Conservation (phyloP, 1,284 basidiomycete species). For the Entoloma clypeatum region DNA sequence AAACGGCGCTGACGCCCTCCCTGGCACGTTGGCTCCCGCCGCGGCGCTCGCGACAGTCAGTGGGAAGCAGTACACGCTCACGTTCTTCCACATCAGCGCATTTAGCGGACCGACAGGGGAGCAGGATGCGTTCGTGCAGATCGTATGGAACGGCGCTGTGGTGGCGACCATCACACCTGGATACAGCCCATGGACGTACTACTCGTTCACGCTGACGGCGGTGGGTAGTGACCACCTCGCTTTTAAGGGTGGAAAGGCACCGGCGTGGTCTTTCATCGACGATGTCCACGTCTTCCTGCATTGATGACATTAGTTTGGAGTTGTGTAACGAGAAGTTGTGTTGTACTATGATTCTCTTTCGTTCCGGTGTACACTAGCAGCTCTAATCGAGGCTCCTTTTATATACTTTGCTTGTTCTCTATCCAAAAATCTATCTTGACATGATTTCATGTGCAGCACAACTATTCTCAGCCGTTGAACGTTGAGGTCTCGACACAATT, state of each 20-base stretch:
- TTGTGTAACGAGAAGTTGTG: too few relatives aligned
- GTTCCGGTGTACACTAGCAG: too few relatives aligned
- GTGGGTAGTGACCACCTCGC: conserved; percentile 23
- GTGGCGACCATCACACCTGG: conserved; percentile 20
- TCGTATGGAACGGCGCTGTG: conserved; percentile 27
- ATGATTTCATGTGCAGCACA: too few relatives aligned
- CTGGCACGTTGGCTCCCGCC: conserved; percentile 24
- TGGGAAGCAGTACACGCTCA: conserved; percentile 24
- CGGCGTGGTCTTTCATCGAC: conserved; percentile 32
- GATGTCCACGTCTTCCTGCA: conserved; percentile 25
- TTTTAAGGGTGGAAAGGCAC: conserved; percentile 28
- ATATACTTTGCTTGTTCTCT: too few relatives aligned
- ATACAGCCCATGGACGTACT: conserved; percentile 22
- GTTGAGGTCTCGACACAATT: too few relatives aligned
- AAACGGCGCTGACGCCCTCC: conserved; percentile 21
- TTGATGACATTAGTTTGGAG: not conserved
- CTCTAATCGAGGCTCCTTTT: too few relatives aligned
- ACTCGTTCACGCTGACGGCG: conserved; percentile 21
- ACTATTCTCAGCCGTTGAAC: too few relatives aligned
- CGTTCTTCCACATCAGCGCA: conserved; percentile 25
- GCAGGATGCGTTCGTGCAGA: conserved; percentile 22
- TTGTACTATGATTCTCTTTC: too few relatives aligned
- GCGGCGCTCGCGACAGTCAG: conserved; percentile 20
- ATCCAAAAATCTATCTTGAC: too few relatives aligned
- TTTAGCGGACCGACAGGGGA: conserved; percentile 24